Evolutionary conservation across 306 rosid genomes (phyloP).

Genomic region (Cucumis hystrix): DNA sequence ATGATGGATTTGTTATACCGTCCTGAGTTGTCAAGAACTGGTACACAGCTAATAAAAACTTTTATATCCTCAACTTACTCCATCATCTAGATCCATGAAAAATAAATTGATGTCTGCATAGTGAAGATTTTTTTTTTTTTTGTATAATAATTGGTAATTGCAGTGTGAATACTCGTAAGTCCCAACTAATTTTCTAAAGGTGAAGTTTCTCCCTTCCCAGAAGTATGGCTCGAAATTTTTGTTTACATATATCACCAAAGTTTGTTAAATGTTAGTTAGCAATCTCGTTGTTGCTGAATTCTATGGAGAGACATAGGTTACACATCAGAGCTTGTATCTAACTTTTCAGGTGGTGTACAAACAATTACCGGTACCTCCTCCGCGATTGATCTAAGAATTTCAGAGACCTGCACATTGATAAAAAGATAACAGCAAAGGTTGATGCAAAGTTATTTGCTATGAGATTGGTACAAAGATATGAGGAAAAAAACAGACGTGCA

Average conservation of each 20-base stretch:
- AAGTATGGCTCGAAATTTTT: not conserved
- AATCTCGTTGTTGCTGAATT: not conserved
- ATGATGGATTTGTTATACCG: not conserved
- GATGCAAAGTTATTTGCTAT: not conserved
- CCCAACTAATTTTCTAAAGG: not conserved
- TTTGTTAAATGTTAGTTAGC: not conserved
- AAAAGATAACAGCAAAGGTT: not conserved
- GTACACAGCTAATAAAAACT: not conserved
- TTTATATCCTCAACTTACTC: not conserved
- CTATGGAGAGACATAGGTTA: not conserved
- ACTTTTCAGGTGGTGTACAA: not conserved
- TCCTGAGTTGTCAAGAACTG: not conserved
- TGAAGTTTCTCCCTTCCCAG: not conserved
- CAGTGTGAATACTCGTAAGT: not conserved
- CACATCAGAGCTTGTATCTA: not conserved
- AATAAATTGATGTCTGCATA: not conserved
- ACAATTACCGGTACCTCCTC: conserved; percentile 19
- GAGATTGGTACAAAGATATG: not conserved
- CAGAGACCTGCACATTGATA: conserved; percentile 32
- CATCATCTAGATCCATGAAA: not conserved
- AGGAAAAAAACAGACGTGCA: not conserved
- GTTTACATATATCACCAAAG: not conserved
- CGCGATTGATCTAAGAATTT: conserved; percentile 36
- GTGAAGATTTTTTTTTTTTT: not conserved
- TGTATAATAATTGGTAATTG: too few species aligned